Percentiles rank a stretch among this genome's conserved stretches.
Evolutionary conservation across 1,284 basidiomycete genomes (phyloP).

Genomic region (Pseudozyma sp.): DNA sequence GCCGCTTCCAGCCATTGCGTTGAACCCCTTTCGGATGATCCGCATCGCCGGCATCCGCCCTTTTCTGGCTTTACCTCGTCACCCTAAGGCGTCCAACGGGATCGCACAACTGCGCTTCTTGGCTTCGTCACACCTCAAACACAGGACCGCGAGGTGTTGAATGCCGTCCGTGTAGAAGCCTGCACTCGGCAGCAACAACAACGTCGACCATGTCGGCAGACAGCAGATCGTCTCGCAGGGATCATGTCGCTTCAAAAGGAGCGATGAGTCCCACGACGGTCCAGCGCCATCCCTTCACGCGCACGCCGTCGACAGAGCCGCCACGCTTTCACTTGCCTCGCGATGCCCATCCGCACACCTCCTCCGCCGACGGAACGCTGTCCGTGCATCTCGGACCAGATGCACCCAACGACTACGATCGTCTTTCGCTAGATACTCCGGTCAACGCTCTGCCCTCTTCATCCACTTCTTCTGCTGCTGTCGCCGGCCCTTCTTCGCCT

Average conservation of each 20-base stretch:
- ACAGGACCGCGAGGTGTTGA: background rate
- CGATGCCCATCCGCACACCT: conserved; percentile 4
- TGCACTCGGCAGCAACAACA: background rate
- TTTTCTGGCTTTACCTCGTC: too few relatives aligned
- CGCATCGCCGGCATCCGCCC: background rate
- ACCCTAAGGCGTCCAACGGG: too few relatives aligned
- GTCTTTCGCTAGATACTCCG: conserved; percentile 18
- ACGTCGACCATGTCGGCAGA: conserved; percentile 10
- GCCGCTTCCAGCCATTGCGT: background rate
- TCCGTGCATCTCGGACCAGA: conserved; percentile 26
- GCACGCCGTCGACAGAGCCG: conserved; percentile 39
- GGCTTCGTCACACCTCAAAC: background rate
- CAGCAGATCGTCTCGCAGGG: conserved; percentile 17
- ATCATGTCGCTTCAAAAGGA: conserved; percentile 7
- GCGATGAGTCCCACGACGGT: conserved; percentile 12
- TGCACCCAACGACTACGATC: conserved; percentile 16
- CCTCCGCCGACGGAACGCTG: conserved; percentile 15
- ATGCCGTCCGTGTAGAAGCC: background rate
- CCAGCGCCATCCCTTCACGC: conserved; percentile 36
- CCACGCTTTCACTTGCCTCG: conserved; percentile 26
- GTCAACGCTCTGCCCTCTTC: conserved; percentile 16
- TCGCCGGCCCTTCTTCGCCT: conserved; percentile 1
- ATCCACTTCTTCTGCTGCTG: conserved; percentile 9
- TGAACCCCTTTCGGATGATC: conserved; percentile 9
- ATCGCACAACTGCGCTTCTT: too few relatives aligned